A percentile compares a stretch with the other conserved stretches of the same genome.
Evolutionary conservation across 163 green algal genomes (phyloP).

Genomic region (Scenedesmus sp.): DNA sequence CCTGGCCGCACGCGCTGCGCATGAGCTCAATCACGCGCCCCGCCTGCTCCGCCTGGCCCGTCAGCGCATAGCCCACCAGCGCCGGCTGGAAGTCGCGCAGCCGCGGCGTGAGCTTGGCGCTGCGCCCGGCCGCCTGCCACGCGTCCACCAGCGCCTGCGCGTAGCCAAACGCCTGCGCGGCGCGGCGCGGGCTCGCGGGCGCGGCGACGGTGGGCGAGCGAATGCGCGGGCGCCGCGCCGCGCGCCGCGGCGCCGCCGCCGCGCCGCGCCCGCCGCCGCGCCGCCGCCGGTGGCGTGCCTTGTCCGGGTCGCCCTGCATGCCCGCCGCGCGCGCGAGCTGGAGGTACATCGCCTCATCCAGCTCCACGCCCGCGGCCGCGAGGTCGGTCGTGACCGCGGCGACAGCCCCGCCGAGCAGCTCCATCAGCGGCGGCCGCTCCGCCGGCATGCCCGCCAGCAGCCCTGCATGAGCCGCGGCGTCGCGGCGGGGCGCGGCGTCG

Average conservation of each 20-base stretch:
- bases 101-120: slow-evolving; percentile 20
- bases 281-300: no score
- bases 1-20: slow-evolving; percentile 4
- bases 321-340: slow-evolving; percentile 24
- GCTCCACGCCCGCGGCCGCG: neutral
- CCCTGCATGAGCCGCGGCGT: neutral
- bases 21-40: slow-evolving; percentile 33
- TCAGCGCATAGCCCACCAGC: slow-evolving; percentile 19
- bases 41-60: neutral
- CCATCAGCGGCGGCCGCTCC: slow-evolving; percentile 9
- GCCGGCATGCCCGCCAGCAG: slow-evolving; percentile 14
- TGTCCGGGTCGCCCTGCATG: slow-evolving; percentile 31
- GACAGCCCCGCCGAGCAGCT: slow-evolving; percentile 2
- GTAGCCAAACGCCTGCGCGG: slow-evolving; percentile 34
- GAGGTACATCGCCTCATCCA: slow-evolving; percentile 35
- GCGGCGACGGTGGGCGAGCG: neutral
- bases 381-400: slow-evolving; percentile 9
- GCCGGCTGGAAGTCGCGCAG: slow-evolving; percentile 44
- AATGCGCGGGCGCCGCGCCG: no score
- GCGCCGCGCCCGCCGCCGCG: no score
- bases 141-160: slow-evolving; percentile 51
- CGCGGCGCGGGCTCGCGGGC: neutral
- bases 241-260: no score
- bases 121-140: neutral
- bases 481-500: no score